These are phyloP conservation scores for Annona squamosa DNA, from an alignment of 164 flowering plant species.

Conservation along the genomic window DNA sequence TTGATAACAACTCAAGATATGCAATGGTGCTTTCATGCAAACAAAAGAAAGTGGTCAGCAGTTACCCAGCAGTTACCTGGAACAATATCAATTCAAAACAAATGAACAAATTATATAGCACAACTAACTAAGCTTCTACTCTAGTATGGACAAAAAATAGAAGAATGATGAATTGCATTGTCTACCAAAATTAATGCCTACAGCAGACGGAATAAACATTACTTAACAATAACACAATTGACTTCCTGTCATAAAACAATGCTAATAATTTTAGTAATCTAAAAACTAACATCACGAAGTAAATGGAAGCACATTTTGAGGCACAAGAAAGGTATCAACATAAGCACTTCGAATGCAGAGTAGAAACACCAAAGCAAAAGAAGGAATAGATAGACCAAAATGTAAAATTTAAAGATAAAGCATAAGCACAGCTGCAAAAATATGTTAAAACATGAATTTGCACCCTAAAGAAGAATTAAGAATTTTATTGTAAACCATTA, in stretches of 20 bases:
- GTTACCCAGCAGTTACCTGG: background rate
- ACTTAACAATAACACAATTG: background rate
- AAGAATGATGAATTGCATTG: background rate
- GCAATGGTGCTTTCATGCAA: too few species aligned
- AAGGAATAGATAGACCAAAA: background rate
- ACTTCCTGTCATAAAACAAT: too few species aligned
- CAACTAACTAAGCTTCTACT: background rate
- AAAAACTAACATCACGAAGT: background rate
- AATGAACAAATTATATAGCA: too few species aligned
- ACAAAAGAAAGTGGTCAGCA: too few species aligned
- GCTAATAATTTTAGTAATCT: background rate
- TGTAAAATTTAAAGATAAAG: background rate
- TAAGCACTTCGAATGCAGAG: background rate
- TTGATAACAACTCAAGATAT: too few species aligned
- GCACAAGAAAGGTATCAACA: background rate
- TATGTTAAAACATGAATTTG: background rate
- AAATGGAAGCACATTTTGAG: background rate
- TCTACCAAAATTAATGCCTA: background rate
- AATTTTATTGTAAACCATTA: background rate
- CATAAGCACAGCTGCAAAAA: background rate
- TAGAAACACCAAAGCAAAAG: background rate
- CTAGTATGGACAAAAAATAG: background rate
- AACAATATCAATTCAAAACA: background rate
- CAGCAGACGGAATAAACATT: background rate
- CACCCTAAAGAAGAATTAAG: background rate